phyloP scores from a whole-genome alignment of 2,329 filamentous ascomycete genomes.

The Arthrobotrys pseudoclavata region DNA sequence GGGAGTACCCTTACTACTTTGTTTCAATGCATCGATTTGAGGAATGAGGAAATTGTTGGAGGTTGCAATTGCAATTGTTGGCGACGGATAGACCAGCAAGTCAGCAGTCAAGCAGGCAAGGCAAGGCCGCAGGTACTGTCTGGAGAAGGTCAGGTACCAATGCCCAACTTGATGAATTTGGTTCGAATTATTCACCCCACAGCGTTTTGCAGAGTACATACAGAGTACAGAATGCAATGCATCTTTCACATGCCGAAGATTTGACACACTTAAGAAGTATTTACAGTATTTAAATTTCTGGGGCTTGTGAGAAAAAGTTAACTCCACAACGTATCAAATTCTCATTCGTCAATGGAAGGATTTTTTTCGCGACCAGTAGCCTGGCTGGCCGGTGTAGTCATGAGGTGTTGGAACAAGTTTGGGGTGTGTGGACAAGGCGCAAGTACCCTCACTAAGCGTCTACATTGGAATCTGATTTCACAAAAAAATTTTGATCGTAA shows the following conservation, averaged over 20 bases:
- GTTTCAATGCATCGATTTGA: constrained; percentile 3
- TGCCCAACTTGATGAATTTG: background rate
- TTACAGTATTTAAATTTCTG: no score
- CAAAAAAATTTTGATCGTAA: background rate
- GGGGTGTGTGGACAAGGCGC: background rate
- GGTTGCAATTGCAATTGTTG: constrained; percentile 23
- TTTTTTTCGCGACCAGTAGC: constrained; percentile 2
- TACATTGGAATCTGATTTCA: background rate
- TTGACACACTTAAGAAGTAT: background rate
- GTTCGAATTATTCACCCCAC: background rate
- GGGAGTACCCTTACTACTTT: constrained; percentile 2
- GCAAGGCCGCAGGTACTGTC: constrained; percentile 9
- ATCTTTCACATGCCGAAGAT: constrained; percentile 26
- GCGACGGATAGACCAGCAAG: constrained; percentile 1
- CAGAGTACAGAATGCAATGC: constrained; percentile 22
- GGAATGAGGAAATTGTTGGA: constrained; percentile 10
- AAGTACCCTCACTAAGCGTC: background rate
- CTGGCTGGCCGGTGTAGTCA: background rate
- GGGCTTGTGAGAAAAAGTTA: constrained; percentile 9
- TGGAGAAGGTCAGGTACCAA: constrained; percentile 15
- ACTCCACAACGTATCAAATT: constrained; percentile 43
- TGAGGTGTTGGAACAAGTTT: background rate
- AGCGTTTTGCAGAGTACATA: no score
- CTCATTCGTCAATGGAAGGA: constrained; percentile 41
- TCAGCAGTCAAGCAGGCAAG: background rate